Base-by-base conservation (phyloP, 306 rosid genomes). In the Spatholobus suberectus region DNA sequence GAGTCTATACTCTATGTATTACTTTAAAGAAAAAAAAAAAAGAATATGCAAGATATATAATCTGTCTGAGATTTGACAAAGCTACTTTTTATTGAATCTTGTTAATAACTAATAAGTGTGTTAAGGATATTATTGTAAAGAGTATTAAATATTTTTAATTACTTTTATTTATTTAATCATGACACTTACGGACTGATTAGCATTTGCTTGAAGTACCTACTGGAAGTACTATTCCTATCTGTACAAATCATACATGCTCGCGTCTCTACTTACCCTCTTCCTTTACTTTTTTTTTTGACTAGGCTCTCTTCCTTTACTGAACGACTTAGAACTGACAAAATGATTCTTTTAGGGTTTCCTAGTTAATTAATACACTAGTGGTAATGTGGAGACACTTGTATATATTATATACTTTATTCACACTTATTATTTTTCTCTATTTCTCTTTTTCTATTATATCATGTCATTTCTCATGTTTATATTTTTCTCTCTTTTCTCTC, bases 331-430 rank as follows among this genome's bases (percentile, higher is more conserved):
- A 75, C 83, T 80, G 85, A 80, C 85, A 80, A 52, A 43, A 37
- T 76, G 17, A 70, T 76, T 83, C 80, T 75, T 71, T 82, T 80
- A 80, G 89, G 85, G 87, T 81, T 87, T 83, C 57, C 5, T 79
- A 29, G 18, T 23, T 35, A 17, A 17, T n/a, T 15, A 58, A 10
- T 23, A 58, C 34, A 58, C 8, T 6, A 1, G 1, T n/a, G 59
- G 6, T 52, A 24, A 6, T 1, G 1, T 51, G 4, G 6, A 51
- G 52, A 12, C 5, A 14, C n/a, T 12, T n/a, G 4, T 13, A 44
- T 40, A 40, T 9, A n/a, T 29, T 1, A 29, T 29, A 29, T 3
- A 3, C 32, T 29, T 3, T 29, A 29, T 29, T 29, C 1, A 29
- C 3, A 29, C 32, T 3, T 29, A 3, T 29, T 29, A n/a, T n/a